Evolutionary conservation across 805 yeast species (phyloP).

Genomic region (Kuraishia hungarica): DNA sequence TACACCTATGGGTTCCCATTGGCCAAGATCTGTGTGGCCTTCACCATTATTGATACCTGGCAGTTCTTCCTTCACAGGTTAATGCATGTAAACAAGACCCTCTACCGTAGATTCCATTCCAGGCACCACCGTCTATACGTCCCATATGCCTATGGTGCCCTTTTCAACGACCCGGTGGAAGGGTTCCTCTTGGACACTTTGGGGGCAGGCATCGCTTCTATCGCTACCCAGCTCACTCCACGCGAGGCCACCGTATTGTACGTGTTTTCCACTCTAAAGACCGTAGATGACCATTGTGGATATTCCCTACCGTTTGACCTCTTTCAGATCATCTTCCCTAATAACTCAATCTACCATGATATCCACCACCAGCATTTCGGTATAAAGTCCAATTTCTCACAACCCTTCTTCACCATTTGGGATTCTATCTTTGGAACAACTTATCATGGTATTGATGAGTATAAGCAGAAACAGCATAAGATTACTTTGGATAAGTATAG

Average conservation of each 20-base stretch:
- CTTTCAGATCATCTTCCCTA: slow-evolving; percentile 86
- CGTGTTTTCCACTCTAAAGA: slow-evolving; percentile 88
- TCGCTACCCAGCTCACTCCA: slow-evolving; percentile 55
- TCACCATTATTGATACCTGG: slow-evolving; percentile 85
- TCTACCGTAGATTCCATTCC: slow-evolving; percentile 82
- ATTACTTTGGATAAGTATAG: slow-evolving; percentile 61
- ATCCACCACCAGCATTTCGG: slow-evolving; percentile 97
- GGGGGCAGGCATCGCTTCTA: slow-evolving; percentile 82
- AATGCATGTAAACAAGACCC: slow-evolving; percentile 75
- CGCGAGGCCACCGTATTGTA: slow-evolving; percentile 70
- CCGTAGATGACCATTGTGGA: slow-evolving; percentile 99
- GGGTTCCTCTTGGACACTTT: slow-evolving; percentile 87
- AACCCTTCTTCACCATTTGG: slow-evolving; percentile 96
- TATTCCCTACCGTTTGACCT: slow-evolving; percentile 87
- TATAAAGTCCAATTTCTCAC: slow-evolving; percentile 84
- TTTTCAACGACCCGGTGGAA: slow-evolving; percentile 90
- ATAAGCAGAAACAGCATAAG: slow-evolving; percentile 55
- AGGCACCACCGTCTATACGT: slow-evolving; percentile 92
- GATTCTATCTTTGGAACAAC: slow-evolving; percentile 66
- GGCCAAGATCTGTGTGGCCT: slow-evolving; percentile 51
- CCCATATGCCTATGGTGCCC: slow-evolving; percentile 95
- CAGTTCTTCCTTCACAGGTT: slow-evolving; percentile 83
- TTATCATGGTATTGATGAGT: slow-evolving; percentile 57
- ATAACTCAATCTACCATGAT: slow-evolving; percentile 93
- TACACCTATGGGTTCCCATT: slow-evolving; percentile 61